Evolutionary conservation across 1,139 yeast species (phyloP).

Genomic region (Candida gigantensis): DNA sequence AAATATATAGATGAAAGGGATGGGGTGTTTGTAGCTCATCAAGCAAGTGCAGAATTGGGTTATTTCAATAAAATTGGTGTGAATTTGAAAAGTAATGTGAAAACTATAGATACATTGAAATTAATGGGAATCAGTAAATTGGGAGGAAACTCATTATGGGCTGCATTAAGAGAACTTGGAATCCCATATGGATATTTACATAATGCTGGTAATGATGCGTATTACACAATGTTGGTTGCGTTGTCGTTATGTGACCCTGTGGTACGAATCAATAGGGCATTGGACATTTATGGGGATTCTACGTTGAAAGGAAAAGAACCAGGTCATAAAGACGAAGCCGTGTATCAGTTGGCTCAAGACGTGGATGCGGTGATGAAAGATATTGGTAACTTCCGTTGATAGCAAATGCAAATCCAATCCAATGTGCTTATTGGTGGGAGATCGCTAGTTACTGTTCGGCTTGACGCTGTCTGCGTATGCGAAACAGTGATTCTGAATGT

Average conservation of each 20-base stretch:
- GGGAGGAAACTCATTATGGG: constrained; percentile 52
- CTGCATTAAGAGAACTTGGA: constrained; percentile 49
- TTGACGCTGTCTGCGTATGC: no score
- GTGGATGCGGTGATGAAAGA: neutral
- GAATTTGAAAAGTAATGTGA: constrained; percentile 24
- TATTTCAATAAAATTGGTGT: constrained; percentile 55
- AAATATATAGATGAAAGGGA: constrained; percentile 33
- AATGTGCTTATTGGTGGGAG: no score
- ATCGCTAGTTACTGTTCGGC: no score
- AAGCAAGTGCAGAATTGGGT: constrained; percentile 57
- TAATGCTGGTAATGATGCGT: constrained; percentile 85
- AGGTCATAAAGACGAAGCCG: constrained; percentile 4
- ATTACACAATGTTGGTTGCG: constrained; percentile 62
- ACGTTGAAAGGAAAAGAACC: constrained; percentile 13
- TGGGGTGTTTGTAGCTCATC: constrained; percentile 67
- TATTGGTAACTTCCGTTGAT: no score
- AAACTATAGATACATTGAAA: constrained; percentile 54
- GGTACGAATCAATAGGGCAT: constrained; percentile 16
- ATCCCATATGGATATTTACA: constrained; percentile 71
- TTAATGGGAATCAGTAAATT: constrained; percentile 46
- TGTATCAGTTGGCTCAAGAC: constrained; percentile 6
- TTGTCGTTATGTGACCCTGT: constrained; percentile 58
- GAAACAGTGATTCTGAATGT: no score
- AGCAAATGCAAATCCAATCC: no score
- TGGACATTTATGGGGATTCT: constrained; percentile 19